Base-by-base conservation (phyloP, 2,329 filamentous ascomycete species). In the Diaporthe caulivora region DNA sequence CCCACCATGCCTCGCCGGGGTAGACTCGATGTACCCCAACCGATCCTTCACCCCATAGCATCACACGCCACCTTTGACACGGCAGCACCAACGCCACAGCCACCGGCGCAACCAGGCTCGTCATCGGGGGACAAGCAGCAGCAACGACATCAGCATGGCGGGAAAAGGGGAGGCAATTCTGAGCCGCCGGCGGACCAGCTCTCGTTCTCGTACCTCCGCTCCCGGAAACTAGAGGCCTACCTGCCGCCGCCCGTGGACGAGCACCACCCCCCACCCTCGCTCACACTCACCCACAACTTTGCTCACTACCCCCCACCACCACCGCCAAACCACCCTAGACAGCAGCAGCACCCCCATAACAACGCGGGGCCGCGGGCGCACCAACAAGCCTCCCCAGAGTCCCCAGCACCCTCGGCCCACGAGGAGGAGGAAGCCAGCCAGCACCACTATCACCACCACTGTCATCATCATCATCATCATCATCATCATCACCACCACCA, bases 191-290 rank as follows among this genome's bases (percentile, higher is more conserved):
- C 31, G 31, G 70, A 74, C 29, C 53, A 47, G 13, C 70, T 72
- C 73, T 62, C 70, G 9, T 74, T 74, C 64, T 62, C 73, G 21
- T 68, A 70, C 64, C 49, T 49, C 18, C 58, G 67, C 64, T 64
- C 73, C n/a, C 40, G 65, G 51, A 69, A 71, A 29, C 42, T 73
- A 8, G 71, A 70, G 37, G 65, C 64, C 9, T 73, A 75, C 57
- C 51, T 72, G 26, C 70, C 73, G 17, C 65, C 69, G 47, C 65
- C 69, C 58, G 57, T 58, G 44, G 49, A 72, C 29, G 11, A 31
- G 26, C 54, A 70, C 26, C 54, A 73, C 24, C 67, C 64, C 34
- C 40, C 65, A 24, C 55, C 29, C 26, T 55, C 53, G 18, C 49
- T 51, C 69, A 31, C 55, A 57, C 6, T 55, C 71, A 34, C 18